Base-by-base conservation (phyloP, 805 yeast species). In the Lipomyces yamadae region DNA sequence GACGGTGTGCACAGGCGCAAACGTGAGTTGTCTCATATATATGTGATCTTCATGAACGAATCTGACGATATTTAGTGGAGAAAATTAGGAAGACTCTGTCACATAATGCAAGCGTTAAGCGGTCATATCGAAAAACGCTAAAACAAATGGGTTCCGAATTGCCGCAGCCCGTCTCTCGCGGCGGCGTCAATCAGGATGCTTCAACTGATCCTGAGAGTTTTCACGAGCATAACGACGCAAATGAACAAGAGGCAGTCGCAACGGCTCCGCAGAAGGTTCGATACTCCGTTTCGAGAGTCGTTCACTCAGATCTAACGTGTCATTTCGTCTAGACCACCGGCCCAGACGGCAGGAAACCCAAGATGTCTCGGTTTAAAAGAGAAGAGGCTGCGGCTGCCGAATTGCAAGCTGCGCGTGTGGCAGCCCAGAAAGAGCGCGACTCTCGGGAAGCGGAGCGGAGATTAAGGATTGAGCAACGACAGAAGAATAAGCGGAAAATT, bases 1-100 rank as follows among this genome's bases (percentile, higher is more conserved):
- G 70, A 67, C 45, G 68, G 70, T 52, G 66, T 67, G 18, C 70
- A 67, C 58, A 61, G 53, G 57, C 68, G 70, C 13, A 67, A 67
- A 61, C 64, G 70, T 67, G 56, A 52, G 70, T 39, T 13, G 15
- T 15, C 6, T n/a, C n/a, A n/a, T 60, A 56, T 37, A 29, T 24
- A 59, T 18, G 63, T 42, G 3, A 42, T 15, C 5, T n/a, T 42
- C 48, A 5, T 42, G 48, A 15, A 15, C 15, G n/a, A 34, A 57
- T 45, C 33, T 30, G 4, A 3, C 13, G 10, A 6, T 8, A 3
- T 54, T 11, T 50, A 68, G 71, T 68, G 13, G 67, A 67, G 45
- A 66, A 62, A 57, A 68, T 68, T 11, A 67, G 60, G 53, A 57
- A 61, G 57, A 68, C 52, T 2, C 54, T 68, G 42, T 30, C 56